Conservation (phyloP, 2,329 filamentous ascomycete species). For the Talaromyces piceae region DNA sequence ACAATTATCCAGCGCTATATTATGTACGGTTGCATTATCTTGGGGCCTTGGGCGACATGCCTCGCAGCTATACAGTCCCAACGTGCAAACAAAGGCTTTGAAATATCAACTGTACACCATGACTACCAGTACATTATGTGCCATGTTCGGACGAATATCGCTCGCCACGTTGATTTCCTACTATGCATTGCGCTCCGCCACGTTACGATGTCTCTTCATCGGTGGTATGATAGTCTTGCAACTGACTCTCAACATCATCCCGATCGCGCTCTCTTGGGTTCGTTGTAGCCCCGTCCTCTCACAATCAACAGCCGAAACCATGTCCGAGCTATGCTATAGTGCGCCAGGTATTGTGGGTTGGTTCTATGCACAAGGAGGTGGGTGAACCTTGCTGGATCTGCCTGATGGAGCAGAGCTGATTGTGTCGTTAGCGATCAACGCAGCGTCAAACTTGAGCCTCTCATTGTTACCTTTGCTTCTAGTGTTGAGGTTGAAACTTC, state of each 20-base stretch:
- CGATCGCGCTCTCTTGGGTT: constrained; percentile 12
- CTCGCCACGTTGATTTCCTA: constrained; percentile 14
- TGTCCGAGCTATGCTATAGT: constrained; percentile 11
- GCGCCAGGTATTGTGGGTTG: constrained; percentile 6
- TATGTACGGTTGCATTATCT: constrained; percentile 11
- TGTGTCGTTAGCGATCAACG: constrained; percentile 8
- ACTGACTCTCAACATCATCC: constrained; percentile 12
- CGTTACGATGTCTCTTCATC: constrained; percentile 10
- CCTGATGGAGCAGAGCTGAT: background rate
- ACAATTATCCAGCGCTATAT: constrained; percentile 3
- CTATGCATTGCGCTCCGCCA: constrained; percentile 11
- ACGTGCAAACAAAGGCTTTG: constrained; percentile 7
- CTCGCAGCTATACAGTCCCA: constrained; percentile 4
- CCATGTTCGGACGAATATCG: constrained; percentile 14
- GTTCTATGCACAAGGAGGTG: constrained; percentile 11
- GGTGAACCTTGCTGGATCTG: background rate
- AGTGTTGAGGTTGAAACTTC: constrained; percentile 3
- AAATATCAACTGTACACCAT: constrained; percentile 14
- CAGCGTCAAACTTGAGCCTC: constrained; percentile 8
- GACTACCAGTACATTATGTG: constrained; percentile 13
- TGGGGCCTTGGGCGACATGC: constrained; percentile 15
- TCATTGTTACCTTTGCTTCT: constrained; percentile 7
- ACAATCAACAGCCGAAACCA: background rate
- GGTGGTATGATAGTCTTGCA: constrained; percentile 13
- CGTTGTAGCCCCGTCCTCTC: background rate